Base-by-base conservation (phyloP, 2,329 filamentous ascomycete genomes). In the Claviceps pazoutovae region DNA sequence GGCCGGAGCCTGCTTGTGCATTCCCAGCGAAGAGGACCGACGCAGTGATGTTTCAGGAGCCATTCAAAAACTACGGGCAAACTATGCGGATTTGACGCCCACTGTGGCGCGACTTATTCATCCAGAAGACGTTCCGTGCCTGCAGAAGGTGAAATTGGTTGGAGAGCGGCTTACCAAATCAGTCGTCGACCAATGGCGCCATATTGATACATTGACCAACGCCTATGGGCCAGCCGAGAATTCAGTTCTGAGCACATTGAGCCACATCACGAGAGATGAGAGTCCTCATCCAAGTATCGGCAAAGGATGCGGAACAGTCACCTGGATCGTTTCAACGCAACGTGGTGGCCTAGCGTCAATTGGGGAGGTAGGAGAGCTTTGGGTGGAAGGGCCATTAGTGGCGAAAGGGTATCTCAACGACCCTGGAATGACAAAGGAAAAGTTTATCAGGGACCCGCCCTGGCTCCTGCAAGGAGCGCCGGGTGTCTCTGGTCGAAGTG, bases 281-380 rank as follows among this genome's bases (percentile, higher is more conserved):
- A 30, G 26, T 30, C 26, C 26, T 30, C 26, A 30, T 30, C 26
- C 26, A 30, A 30, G 42, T 5, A 48, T 48, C 16, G 54, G 16
- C 30, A 45, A n/a, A 8, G 44, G 38, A 5, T 30, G 19, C n/a
- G 52, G 52, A 6, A 26, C 41, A 17, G 26, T 52, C 3, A 55
- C 45, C 8, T 48, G 46, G 46, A 5, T 48, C 14, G 21, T 38
- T 37, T 14, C 21, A 5, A 17, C n/a, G 26, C 19, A 14, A 41
- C 36, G 11, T 26, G 5, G 2, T 26, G 16, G 13, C 37, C 9
- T 16, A 19, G 21, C 39, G 26, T 36, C 19, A 37, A 19, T 30
- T 30, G 45, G 49, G 11, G 49, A 37, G 11, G n/a, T 48, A 30
- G 52, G 52, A 2, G 52, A 53, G 49, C 44, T 53, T 9, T 43